phyloP scores from a whole-genome alignment of 73 alveolate species.

The Paramecium biaurelia region DNA sequence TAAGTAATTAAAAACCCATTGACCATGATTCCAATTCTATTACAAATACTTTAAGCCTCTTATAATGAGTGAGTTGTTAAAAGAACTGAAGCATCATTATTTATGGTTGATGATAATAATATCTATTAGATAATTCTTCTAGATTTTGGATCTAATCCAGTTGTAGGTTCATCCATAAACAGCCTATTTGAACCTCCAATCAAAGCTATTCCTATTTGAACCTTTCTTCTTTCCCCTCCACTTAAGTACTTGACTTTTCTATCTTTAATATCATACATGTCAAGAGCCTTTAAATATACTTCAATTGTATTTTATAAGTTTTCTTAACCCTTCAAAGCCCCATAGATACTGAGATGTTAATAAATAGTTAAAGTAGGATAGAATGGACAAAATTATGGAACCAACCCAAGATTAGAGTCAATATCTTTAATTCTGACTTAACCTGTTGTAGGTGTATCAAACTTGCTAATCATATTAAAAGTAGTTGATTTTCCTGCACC shows the following conservation, averaged over 20 bases:
- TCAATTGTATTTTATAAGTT: neutral
- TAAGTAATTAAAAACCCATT: constrained; percentile 66
- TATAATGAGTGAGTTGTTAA: constrained; percentile 95
- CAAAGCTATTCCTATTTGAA: constrained; percentile 74
- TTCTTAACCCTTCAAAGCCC: constrained; percentile 57
- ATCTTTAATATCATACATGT: constrained; percentile 65
- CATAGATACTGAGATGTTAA: constrained; percentile 62
- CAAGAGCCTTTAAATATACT: constrained; percentile 66
- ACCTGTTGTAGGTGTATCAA: neutral
- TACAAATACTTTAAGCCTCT: constrained; percentile 94
- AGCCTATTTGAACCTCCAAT: constrained; percentile 68
- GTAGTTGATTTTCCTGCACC: constrained; percentile 97
- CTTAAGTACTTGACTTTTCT: constrained; percentile 65
- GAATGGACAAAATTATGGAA: constrained; percentile 57
- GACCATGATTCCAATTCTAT: constrained; percentile 82
- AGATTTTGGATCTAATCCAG: constrained; percentile 75
- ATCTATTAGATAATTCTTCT: constrained; percentile 58
- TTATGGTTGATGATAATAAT: neutral
- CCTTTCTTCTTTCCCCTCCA: constrained; percentile 85
- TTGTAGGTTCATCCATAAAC: constrained; percentile 75
- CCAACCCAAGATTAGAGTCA: constrained; percentile 56
- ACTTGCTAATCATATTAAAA: constrained; percentile 72
- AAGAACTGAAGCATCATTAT: constrained; percentile 68
- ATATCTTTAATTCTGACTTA: neutral
- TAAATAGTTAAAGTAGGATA: constrained; percentile 57